Percentiles rank a stretch among this genome's conserved stretches.
phyloP scores from a whole-genome alignment of 192 early-diverging fungal species.

The Coemansia sp. region DNA sequence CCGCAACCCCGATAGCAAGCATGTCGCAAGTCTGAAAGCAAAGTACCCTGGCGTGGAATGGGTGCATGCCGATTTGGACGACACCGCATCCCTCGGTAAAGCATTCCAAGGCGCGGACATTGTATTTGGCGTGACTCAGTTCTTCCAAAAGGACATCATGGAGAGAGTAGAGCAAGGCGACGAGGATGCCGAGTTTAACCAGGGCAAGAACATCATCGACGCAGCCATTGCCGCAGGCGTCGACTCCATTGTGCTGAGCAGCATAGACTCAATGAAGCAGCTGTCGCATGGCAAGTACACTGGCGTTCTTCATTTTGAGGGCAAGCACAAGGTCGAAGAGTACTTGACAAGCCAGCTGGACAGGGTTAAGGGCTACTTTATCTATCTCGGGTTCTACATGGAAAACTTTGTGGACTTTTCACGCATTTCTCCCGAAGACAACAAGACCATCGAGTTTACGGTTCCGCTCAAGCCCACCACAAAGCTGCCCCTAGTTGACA shows the following conservation, averaged over 20 bases:
- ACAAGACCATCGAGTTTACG: conserved; percentile 31
- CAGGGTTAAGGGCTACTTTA: conserved; percentile 17
- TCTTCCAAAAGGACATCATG: conserved; percentile 15
- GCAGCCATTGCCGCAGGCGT: conserved; percentile 31
- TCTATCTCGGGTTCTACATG: conserved; percentile 37
- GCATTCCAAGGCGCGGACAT: conserved; percentile 21
- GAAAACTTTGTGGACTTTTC: conserved; percentile 30
- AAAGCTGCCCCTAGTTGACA: conserved; percentile 34
- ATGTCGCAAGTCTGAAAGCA: conserved; percentile 8
- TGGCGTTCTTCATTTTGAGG: conserved; percentile 30
- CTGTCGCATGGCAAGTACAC: conserved; percentile 26
- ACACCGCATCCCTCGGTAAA: conserved; percentile 16
- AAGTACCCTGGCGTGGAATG: conserved; percentile 33
- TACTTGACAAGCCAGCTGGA: conserved; percentile 29
- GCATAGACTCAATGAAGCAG: conserved; percentile 25
- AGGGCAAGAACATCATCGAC: conserved; percentile 41
- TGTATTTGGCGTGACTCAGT: conserved; percentile 42
- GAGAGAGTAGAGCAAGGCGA: conserved; percentile 11
- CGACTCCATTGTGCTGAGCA: conserved; percentile 25
- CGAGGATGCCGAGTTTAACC: conserved; percentile 25
- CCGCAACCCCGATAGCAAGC: conserved; percentile 15
- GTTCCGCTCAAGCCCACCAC: conserved; percentile 19
- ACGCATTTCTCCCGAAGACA: conserved; percentile 34
- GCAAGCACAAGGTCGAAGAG: conserved; percentile 33
- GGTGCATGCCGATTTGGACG: conserved; percentile 23